Evolutionary conservation across 2,329 filamentous ascomycete species (phyloP), one percentile per base, ranked within the genome.

Genomic region (Cryphonectria naterciae): DNA sequence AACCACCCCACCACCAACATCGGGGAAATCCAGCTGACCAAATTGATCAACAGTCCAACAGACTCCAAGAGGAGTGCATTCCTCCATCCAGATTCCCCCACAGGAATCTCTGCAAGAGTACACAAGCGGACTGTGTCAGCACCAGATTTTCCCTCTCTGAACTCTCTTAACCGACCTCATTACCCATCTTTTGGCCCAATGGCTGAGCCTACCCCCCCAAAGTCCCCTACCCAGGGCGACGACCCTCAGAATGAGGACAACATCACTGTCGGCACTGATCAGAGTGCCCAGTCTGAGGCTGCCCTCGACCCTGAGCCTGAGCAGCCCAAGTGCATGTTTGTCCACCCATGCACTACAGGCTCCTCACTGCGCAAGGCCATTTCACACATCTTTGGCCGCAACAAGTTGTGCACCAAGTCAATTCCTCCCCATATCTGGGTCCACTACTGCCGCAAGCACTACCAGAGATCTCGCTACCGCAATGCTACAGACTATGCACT

Each of bases 311-410:
- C 75, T 19, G 69, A 73, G 61, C 73, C 74, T 61, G 73, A 75
- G 61, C 56, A 63, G 35, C 43, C 79, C 19, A 78, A 75, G 35
- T 91, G 89, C 76, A 86, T 88, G 81, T 89, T 86, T 73, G 84
- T 86, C 22, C 78, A 83, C 1, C 82, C 87, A 72, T 92, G 89
- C 76, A 84, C 87, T 62, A 91, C 88, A 0, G 85, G 85, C 4
- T 89, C 88, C 6, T 85, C 88, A 69, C 86, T 86, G 35, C 88
- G 93, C 64, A 95, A 95, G 80, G 89, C 91, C 6, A 91, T 95
- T 71, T 94, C 92, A 0, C 92, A 96, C 77, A 87, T 95, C 69
- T 95, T 95, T 75, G 93, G 93, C 32, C 88, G 93, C 52, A 96
- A 96, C 84, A 96, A 96, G 81, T 85, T 87, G 10, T 91, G 89